phyloP scores from a whole-genome alignment of 2,329 filamentous ascomycete genomes.

The Fusarium aywerte region DNA sequence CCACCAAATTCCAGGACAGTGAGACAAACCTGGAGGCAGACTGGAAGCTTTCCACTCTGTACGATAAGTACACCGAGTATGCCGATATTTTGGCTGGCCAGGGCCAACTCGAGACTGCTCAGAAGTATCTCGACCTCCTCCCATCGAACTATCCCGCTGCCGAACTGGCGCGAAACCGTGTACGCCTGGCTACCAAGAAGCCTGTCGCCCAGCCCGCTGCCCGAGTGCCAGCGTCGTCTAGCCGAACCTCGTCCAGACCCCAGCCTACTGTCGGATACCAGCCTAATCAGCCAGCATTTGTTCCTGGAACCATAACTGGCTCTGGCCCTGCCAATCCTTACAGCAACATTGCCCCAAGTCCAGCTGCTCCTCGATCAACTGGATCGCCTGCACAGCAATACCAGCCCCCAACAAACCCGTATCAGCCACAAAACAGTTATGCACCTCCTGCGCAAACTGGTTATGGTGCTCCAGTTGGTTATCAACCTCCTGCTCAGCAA shows the following conservation, averaged over 20 bases:
- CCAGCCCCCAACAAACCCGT: constrained; percentile 52
- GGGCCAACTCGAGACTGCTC: constrained; percentile 85
- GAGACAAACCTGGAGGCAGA: constrained; percentile 77
- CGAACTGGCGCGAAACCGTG: constrained; percentile 84
- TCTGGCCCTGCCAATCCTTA: constrained; percentile 49
- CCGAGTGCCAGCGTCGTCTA: constrained; percentile 44
- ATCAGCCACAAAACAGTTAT: constrained; percentile 47
- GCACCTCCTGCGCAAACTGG: constrained; percentile 49
- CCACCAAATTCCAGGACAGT: constrained; percentile 87
- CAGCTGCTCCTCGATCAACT: constrained; percentile 38
- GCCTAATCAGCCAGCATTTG: constrained; percentile 53
- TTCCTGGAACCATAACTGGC: constrained; percentile 38
- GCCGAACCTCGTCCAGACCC: constrained; percentile 55
- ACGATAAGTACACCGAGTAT: constrained; percentile 97
- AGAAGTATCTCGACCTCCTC: constrained; percentile 90
- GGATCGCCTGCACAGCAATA: constrained; percentile 50
- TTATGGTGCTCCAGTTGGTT: constrained; percentile 55
- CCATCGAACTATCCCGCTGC: constrained; percentile 86
- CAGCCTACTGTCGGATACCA: constrained; percentile 60
- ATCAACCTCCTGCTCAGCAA: constrained; percentile 62
- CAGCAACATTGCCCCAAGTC: constrained; percentile 56
- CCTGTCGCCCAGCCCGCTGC: constrained; percentile 44
- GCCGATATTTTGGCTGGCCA: constrained; percentile 93
- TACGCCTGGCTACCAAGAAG: constrained; percentile 81
- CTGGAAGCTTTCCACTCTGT: constrained; percentile 90